Base-by-base conservation (phyloP, 169 alveolate genomes). In the Plasmodium coatneyi region DNA sequence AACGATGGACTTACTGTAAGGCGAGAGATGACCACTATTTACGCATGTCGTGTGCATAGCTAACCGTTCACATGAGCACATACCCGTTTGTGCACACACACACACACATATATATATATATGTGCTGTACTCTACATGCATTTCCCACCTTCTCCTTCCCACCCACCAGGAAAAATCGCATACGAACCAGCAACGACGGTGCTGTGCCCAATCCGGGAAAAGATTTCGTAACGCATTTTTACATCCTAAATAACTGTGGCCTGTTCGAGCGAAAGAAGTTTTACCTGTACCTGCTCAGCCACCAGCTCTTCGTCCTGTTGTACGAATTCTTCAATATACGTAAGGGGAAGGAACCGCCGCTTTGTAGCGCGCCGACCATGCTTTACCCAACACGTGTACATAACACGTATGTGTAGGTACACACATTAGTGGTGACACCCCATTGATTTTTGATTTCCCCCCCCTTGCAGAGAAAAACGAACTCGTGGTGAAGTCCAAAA, bases 201-300 rank as follows among this genome's bases (percentile, higher is more conserved):
- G 71, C 71, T 41, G 82, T 71, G 52, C 52, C 19, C 7, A 79
- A 3, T 19, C 30, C 30, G 43, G 60, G 25, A 12, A 54, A 30
- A 19, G 14, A 5, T 10, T 80, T 30, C 49, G 56, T 87, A 79
- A 90, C 94, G 5, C 94, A 90, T 46, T 90, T 80, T 34, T 90
- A 80, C 39, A 70, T 90, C 83, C 19, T 90, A 80, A 80, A 90
- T 46, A 90, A 90, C 76, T 43, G 92, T n/a, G 36, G 39, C 22
- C 22, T 90, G 22, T 90, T 90, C 46, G 94, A 90, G 36, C 66
- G 74, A 28, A 90, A 90, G 41, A 71, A 70, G 86, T 90, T 90
- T 90, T 90, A 90, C 54, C 72, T 90, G 41, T 90, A 90, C 36
- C 39, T 90, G 60, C 82, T 90, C n/a, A 81, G 83, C 46, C 90